These are phyloP conservation scores for Saccharomycopsis selenospora DNA, from an alignment of 805 yeast genomes.

Conservation along the genomic window DNA sequence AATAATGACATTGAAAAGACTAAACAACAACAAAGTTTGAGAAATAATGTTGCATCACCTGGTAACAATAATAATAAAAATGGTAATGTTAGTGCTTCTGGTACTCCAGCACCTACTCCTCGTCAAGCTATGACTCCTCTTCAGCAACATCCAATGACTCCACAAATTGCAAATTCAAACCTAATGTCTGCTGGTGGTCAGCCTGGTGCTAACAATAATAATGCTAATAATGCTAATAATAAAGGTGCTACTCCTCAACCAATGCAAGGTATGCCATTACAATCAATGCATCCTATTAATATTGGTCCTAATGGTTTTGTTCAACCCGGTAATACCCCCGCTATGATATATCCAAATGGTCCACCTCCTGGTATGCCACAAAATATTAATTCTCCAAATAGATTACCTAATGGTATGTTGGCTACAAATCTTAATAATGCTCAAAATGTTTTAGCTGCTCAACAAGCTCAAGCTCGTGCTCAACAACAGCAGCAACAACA, in stretches of 20 bases:
- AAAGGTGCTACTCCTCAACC: neutral
- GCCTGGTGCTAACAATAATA: slow-evolving; percentile 1
- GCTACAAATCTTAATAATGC: neutral
- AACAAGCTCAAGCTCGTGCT: neutral
- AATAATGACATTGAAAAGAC: neutral
- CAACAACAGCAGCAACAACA: too few relatives aligned
- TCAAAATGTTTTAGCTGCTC: neutral
- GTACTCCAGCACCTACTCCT: neutral
- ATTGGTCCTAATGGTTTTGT: slow-evolving; percentile 11
- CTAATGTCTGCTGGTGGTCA: slow-evolving; percentile 1
- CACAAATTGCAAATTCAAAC: slow-evolving; percentile 4
- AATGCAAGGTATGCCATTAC: slow-evolving; percentile 9
- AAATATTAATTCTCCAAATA: neutral
- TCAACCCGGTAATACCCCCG: neutral
- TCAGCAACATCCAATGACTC: slow-evolving; percentile 10
- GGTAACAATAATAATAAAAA: neutral
- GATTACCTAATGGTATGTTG: slow-evolving; percentile 15
- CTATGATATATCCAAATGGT: neutral
- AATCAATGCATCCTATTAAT: slow-evolving; percentile 4
- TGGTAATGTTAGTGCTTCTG: slow-evolving; percentile 2
- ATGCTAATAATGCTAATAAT: slow-evolving; percentile 3
- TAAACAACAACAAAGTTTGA: neutral
- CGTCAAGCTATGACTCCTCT: slow-evolving; percentile 9
- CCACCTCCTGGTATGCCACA: neutral
- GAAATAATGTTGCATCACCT: slow-evolving; percentile 4